Evolutionary conservation across 306 rosid species (phyloP), one percentile per base, ranked within the genome.

Genomic region (Prunus salicina): DNA sequence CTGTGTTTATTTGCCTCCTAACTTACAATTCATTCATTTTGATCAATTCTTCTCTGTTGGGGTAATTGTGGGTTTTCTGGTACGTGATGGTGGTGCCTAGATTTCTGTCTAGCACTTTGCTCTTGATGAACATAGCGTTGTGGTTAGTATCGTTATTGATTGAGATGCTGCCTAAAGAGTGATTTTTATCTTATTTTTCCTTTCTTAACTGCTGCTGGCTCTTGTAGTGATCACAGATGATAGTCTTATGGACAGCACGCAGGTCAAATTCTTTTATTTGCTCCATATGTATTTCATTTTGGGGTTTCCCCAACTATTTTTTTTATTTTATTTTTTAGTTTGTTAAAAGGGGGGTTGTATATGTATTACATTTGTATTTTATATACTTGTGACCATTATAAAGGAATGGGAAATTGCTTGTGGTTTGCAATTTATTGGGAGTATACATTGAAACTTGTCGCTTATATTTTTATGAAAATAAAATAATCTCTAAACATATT

Each of bases 151-250:
- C 79, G 38, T 74, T 83, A 82, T 88, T 91, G 90, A 78, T 88
- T 85, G 91, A 81, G 93, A 80, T 80, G 80, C 88, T 78, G 87
- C 87, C 87, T 83, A 84, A 85, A 83, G 96, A 92, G 92, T 92
- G 97, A 70, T 82, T 84, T 84, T 45, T 82, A 28, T 71, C 64
- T 64, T 81, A 72, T 72, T 85, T 71, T 64, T 71, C 78, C 46
- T 64, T 69, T 75, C 82, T 72, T 50, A 71, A 56, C 75, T 86
- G 88, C 78, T 81, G 83, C 80, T 81, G 84, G 77, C 82, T 78
- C 84, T 34, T 86, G 87, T 77, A 88, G 75, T 84, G 88, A 70
- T 86, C 83, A 74, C 82, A 78, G 76, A 67, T 87, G 78, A 76
- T 87, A 89, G 87, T 85, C 77, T 71, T 71, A 75, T 77, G 77